Evolutionary conservation across 345 rosid species (phyloP).

Genomic region (Bruguiera parviflora): DNA sequence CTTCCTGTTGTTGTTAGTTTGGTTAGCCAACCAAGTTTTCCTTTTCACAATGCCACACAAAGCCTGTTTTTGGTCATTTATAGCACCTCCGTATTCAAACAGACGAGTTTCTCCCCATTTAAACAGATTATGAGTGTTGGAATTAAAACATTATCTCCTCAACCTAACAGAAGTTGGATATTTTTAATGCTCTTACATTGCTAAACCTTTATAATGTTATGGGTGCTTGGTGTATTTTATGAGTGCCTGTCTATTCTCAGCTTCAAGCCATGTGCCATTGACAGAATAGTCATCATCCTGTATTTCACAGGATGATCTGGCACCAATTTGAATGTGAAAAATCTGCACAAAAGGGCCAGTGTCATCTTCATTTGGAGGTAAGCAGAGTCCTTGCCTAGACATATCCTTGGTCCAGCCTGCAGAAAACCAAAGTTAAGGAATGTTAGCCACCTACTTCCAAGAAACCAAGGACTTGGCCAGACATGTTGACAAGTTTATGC

Average conservation of each 20-base stretch:
- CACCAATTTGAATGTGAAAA: constrained; percentile 64
- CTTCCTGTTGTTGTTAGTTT: too few species aligned
- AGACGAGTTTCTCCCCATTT: too few species aligned
- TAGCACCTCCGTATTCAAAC: too few species aligned
- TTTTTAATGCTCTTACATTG: too few species aligned
- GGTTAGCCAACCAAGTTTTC: too few species aligned
- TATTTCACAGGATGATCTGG: constrained; percentile 78
- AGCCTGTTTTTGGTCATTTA: too few species aligned
- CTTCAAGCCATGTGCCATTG: constrained; percentile 83
- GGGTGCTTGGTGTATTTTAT: constrained; percentile 13
- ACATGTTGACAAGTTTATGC: too few species aligned
- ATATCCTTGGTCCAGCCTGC: constrained; percentile 92
- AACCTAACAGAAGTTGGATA: too few species aligned
- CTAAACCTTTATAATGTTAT: not conserved
- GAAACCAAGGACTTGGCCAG: too few species aligned
- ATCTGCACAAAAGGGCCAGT: constrained; percentile 72
- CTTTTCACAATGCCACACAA: too few species aligned
- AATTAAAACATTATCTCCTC: too few species aligned
- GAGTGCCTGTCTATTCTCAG: constrained; percentile 47
- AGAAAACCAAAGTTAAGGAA: constrained; percentile 5
- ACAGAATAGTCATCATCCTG: constrained; percentile 88
- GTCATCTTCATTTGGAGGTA: constrained; percentile 97
- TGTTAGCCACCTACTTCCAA: not conserved
- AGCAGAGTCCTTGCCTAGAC: constrained; percentile 96
- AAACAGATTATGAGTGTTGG: too few species aligned